Conservation (phyloP, 305 asterid genomes). For the Withania somnifera region DNA sequence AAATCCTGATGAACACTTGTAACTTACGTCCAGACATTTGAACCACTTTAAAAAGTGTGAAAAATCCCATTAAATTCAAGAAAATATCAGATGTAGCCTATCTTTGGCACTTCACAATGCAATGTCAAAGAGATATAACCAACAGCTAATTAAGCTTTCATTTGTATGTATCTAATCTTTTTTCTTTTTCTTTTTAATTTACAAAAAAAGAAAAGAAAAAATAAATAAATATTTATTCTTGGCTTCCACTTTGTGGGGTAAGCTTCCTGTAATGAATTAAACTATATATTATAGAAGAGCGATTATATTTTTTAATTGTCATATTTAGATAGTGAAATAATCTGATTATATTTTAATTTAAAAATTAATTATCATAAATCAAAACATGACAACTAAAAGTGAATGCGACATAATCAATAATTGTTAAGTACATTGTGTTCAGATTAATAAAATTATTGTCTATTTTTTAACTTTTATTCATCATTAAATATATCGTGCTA, state of each 20-base stretch:
- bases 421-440: not conserved
- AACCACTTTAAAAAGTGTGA: not conserved
- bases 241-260: too few relatives aligned
- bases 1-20: not conserved
- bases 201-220: too few relatives aligned
- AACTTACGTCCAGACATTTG: not conserved
- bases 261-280: too few relatives aligned
- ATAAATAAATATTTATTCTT: too few relatives aligned
- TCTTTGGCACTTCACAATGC: not conserved
- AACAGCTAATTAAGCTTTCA: not conserved
- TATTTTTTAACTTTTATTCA: not conserved
- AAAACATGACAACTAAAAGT: too few relatives aligned
- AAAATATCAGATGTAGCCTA: not conserved
- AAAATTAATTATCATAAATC: too few relatives aligned
- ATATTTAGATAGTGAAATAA: too few relatives aligned
- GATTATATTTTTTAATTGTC: too few relatives aligned
- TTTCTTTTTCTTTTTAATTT: too few relatives aligned
- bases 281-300: too few relatives aligned
- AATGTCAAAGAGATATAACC: not conserved
- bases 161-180: not conserved
- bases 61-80: not conserved
- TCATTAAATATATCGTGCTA: not conserved
- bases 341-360: too few relatives aligned
- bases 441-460: not conserved
- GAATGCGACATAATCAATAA: too few relatives aligned